A percentile compares a stretch with the other conserved stretches of the same genome.
These are phyloP conservation scores for Leccinum arenicola DNA, from an alignment of 768 basidiomycete genomes.

Conservation along the genomic window DNA sequence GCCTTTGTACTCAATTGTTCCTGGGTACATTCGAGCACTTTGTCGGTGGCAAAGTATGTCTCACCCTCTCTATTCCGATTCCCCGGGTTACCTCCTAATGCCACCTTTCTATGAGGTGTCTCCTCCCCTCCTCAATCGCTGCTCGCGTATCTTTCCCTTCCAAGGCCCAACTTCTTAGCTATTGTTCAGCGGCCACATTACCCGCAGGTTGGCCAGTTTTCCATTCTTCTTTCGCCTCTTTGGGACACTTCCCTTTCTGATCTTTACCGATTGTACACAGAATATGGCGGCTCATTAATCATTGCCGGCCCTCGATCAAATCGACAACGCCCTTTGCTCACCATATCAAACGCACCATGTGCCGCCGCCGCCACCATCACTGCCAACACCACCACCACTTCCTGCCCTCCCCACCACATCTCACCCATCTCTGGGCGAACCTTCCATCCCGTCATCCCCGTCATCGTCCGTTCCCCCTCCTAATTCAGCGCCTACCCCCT, in stretches of 20 bases:
- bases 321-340: conserved; percentile 47
- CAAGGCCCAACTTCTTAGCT: conserved; percentile 49
- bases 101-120: conserved; percentile 40
- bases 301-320: conserved; percentile 46
- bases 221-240: background rate
- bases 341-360: conserved; percentile 4
- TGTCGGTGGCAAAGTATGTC: conserved; percentile 62
- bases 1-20: conserved; percentile 74
- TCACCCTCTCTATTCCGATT: conserved; percentile 9
- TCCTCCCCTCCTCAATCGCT: conserved; percentile 58
- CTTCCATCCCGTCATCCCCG: background rate
- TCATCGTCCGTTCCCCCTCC: background rate
- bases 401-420: background rate
- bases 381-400: background rate
- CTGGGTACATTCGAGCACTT: conserved; percentile 68
- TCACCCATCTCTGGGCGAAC: background rate
- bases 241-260: conserved; percentile 1
- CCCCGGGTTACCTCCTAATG: conserved; percentile 4
- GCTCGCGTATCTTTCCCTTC: conserved; percentile 68
- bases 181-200: conserved; percentile 50
- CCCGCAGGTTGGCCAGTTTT: conserved; percentile 42
- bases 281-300: conserved; percentile 56
- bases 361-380: conserved; percentile 7
- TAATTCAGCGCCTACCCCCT: conserved; percentile 1
- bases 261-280: conserved; percentile 36